Evolutionary conservation across 1,139 yeast species (phyloP).

Genomic region (Sugiyamaella xylanicola): DNA sequence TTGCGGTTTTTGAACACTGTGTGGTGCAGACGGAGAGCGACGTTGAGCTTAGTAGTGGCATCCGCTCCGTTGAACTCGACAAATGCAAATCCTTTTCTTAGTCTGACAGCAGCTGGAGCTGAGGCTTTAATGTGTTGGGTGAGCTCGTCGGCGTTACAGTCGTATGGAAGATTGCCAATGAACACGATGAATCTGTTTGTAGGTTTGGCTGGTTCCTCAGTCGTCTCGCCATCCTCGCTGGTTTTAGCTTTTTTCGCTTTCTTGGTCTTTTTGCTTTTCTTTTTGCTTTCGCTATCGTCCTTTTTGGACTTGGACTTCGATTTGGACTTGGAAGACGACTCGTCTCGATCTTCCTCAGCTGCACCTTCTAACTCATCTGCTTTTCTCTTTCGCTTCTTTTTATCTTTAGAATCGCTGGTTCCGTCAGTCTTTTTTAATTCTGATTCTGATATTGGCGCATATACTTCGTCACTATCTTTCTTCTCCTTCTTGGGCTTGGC

Average conservation of each 20-base stretch:
- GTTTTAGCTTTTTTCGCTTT: constrained; percentile 20
- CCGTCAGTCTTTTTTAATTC: constrained; percentile 23
- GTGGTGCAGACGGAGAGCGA: constrained; percentile 82
- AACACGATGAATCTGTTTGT: constrained; percentile 71
- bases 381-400: constrained; percentile 23
- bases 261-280: constrained; percentile 21
- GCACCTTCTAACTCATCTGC: constrained; percentile 30
- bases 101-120: constrained; percentile 77
- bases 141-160: constrained; percentile 62
- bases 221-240: constrained; percentile 11
- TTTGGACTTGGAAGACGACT: constrained; percentile 42
- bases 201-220: constrained; percentile 40
- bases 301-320: constrained; percentile 85
- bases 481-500: constrained; percentile 32
- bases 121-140: constrained; percentile 73
- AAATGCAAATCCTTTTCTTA: constrained; percentile 88
- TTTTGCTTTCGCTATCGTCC: constrained; percentile 24
- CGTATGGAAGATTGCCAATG: constrained; percentile 90
- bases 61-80: constrained; percentile 73
- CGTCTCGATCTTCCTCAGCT: constrained; percentile 50
- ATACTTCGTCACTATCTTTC: constrained; percentile 17
- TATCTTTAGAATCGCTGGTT: constrained; percentile 13
- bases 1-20: constrained; percentile 65
- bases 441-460: constrained; percentile 22
- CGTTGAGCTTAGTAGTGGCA: constrained; percentile 69